Percentiles rank a stretch among this genome's conserved stretches.
Evolutionary conservation across 2,329 filamentous ascomycete genomes (phyloP).

Genomic region (Sarocladium kiliense): DNA sequence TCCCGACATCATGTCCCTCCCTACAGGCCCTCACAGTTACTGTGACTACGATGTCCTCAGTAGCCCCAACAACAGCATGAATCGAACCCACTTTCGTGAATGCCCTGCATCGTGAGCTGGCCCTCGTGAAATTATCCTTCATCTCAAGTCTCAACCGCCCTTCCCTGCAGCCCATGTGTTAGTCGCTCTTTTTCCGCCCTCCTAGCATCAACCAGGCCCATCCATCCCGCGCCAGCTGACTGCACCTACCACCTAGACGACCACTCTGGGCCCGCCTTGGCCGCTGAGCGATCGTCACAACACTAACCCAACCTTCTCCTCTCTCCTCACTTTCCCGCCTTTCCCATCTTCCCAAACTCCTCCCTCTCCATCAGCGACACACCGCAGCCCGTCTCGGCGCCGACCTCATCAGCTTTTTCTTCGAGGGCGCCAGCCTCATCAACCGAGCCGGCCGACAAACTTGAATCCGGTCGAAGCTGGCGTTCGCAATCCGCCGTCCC

Average conservation of each 20-base stretch:
- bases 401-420: not conserved
- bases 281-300: slow-evolving; percentile 6
- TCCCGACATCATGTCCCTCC: not conserved
- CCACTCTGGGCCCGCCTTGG: not conserved
- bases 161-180: slow-evolving; percentile 4
- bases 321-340: slow-evolving; percentile 9
- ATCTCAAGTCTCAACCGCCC: not conserved
- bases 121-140: slow-evolving; percentile 2
- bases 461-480: slow-evolving; percentile 2
- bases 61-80: not conserved
- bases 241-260: not conserved
- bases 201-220: not conserved
- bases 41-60: not conserved
- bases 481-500: not conserved
- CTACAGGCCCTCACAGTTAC: not conserved
- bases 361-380: not conserved
- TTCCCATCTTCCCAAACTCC: not conserved
- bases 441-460: not conserved
- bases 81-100: not conserved
- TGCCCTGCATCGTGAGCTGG: not conserved
- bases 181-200: not conserved
- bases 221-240: slow-evolving; percentile 6
- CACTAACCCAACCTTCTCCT: slow-evolving; percentile 7
- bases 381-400: not conserved
- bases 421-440: slow-evolving; percentile 2